Conservation (phyloP, 805 yeast species). For the Hanseniaspora lachancei region DNA sequence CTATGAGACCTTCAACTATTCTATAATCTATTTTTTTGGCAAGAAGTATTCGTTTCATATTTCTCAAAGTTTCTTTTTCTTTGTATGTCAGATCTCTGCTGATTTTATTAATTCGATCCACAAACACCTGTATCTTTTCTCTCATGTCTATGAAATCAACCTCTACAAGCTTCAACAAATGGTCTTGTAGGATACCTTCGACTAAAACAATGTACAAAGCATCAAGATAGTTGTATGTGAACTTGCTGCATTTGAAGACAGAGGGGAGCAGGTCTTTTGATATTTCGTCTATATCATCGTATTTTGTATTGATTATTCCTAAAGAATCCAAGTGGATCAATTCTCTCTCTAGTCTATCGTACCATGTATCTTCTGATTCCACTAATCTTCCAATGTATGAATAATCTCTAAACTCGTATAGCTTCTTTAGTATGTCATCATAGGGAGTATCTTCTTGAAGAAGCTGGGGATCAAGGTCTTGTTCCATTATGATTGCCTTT, state of each 20-base stretch:
- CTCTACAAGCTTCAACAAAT: slow-evolving; percentile 4
- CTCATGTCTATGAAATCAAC: slow-evolving; percentile 5
- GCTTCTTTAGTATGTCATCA: neutral
- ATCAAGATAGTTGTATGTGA: slow-evolving; percentile 10
- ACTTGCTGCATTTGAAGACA: slow-evolving; percentile 6
- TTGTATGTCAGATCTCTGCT: neutral
- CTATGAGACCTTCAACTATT: slow-evolving; percentile 1
- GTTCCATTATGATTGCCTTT: neutral
- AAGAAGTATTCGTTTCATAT: neutral
- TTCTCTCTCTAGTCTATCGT: slow-evolving; percentile 4
- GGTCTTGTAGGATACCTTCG: slow-evolving; percentile 7
- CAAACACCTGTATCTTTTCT: slow-evolving; percentile 2
- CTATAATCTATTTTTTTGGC: slow-evolving; percentile 7
- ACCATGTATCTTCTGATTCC: slow-evolving; percentile 5
- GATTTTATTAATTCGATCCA: neutral
- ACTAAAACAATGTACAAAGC: slow-evolving; percentile 5
- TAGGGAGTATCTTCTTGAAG: neutral
- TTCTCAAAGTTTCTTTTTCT: neutral
- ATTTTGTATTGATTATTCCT: neutral
- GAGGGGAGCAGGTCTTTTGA: neutral
- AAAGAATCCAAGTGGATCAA: neutral
- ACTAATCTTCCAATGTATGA: slow-evolving; percentile 5
- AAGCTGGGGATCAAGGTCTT: neutral
- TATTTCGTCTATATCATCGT: neutral
- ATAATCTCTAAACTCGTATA: slow-evolving; percentile 3